phyloP scores from a whole-genome alignment of 257 asterid species.

The Solanum arcanum region DNA sequence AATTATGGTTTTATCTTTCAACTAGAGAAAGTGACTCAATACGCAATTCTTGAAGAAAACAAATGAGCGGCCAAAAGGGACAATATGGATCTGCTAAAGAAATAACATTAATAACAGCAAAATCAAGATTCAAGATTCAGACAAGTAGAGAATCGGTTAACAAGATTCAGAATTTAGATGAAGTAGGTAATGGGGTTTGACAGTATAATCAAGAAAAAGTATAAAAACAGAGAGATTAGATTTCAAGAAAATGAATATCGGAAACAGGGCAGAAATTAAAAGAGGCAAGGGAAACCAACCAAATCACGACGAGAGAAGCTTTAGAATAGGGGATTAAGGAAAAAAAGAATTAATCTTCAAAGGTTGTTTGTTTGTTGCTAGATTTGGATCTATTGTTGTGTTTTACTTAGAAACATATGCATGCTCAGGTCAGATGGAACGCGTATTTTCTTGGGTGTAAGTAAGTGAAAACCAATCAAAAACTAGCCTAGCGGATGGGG shows the following conservation, averaged over 20 bases:
- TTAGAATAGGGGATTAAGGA: neutral
- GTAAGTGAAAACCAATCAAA: neutral
- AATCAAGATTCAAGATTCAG: neutral
- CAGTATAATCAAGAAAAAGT: neutral
- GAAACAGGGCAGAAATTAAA: neutral
- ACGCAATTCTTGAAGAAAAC: neutral
- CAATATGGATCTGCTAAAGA: neutral
- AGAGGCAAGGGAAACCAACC: neutral
- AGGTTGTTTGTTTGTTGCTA: neutral
- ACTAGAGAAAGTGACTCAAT: neutral
- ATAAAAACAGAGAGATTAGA: neutral
- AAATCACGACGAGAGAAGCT: neutral
- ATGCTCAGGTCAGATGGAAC: neutral
- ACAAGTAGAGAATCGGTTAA: neutral
- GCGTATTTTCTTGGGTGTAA: neutral
- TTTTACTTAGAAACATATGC: neutral
- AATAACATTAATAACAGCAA: neutral
- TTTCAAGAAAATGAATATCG: neutral
- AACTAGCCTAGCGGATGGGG: neutral
- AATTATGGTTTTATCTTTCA: neutral
- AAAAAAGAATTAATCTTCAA: neutral
- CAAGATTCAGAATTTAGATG: neutral
- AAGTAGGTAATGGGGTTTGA: neutral
- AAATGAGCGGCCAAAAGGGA: neutral
- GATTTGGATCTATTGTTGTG: neutral